A percentile compares a stretch with the other conserved stretches of the same genome.
Conservation (phyloP, 495 filamentous ascomycete genomes). For the Penicillium lagena region DNA sequence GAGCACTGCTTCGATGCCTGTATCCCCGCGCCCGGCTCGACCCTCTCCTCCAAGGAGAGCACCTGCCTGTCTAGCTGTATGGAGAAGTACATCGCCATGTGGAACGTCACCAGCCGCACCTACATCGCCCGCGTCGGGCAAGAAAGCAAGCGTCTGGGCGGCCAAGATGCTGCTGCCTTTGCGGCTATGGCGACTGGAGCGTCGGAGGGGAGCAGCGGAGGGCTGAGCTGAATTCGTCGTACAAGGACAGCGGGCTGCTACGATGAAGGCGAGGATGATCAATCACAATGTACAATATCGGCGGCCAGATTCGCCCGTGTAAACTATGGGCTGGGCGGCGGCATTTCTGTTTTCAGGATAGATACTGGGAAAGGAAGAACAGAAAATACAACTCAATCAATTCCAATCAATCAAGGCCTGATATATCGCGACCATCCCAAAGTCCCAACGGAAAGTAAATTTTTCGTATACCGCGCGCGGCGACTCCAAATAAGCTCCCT, state of each 20-base stretch:
- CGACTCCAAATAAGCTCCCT: constrained; percentile 6
- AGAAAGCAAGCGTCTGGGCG: constrained; percentile 41
- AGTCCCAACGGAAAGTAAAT: no score
- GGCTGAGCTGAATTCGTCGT: constrained; percentile 2
- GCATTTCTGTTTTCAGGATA: not conserved
- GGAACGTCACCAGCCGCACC: constrained; percentile 75
- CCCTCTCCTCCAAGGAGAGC: constrained; percentile 65
- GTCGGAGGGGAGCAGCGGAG: constrained; percentile 7
- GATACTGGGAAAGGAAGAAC: constrained; percentile 12
- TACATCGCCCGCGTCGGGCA: constrained; percentile 70
- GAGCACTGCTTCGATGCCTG: constrained; percentile 94
- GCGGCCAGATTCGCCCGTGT: constrained; percentile 19
- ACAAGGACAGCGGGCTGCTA: no score
- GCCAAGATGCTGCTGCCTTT: constrained; percentile 19
- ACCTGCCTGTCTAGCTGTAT: constrained; percentile 82
- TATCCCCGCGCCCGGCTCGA: constrained; percentile 74
- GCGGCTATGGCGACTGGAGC: constrained; percentile 19
- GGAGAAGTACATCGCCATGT: constrained; percentile 94
- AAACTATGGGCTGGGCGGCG: constrained; percentile 17
- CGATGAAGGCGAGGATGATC: not conserved
- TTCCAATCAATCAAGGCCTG: constrained; percentile 14
- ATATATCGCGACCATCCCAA: constrained; percentile 2
- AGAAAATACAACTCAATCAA: constrained; percentile 18
- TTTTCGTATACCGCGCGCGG: no score
- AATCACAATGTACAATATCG: constrained; percentile 18